Conservation (phyloP, 2,329 filamentous ascomycete genomes). For the Cercospora zeae-maydis region DNA sequence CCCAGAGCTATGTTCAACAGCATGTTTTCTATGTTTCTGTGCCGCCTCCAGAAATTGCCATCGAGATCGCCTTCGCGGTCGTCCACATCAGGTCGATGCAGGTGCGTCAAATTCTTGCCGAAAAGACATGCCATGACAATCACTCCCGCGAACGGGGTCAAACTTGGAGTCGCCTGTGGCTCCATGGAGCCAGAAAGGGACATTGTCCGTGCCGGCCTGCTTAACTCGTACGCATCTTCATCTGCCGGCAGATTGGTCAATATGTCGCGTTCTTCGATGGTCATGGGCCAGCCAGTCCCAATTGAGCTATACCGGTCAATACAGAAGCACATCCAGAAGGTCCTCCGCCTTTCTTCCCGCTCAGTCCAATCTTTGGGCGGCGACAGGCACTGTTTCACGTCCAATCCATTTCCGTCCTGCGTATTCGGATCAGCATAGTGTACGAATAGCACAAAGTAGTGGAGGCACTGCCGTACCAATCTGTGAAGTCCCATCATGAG, state of each 20-base stretch:
- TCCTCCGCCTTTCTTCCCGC: conserved; percentile 81
- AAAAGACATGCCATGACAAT: conserved; percentile 85
- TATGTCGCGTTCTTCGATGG: conserved; percentile 85
- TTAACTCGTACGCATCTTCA: conserved; percentile 80
- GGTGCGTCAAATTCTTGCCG: conserved; percentile 83
- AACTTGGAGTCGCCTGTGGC: conserved; percentile 65
- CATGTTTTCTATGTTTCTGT: conserved; percentile 83
- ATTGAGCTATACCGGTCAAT: conserved; percentile 91
- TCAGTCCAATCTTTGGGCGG: conserved; percentile 92
- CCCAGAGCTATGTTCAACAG: conserved; percentile 81
- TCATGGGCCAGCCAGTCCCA: conserved; percentile 96
- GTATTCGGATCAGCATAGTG: background rate
- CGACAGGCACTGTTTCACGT: conserved; percentile 88
- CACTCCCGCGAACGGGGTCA: conserved; percentile 76
- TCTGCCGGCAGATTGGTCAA: conserved; percentile 78
- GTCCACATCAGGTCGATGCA: conserved; percentile 78
- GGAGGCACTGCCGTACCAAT: conserved; percentile 40
- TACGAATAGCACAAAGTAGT: background rate
- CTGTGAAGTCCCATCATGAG: conserved; percentile 94
- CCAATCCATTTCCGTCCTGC: conserved; percentile 69
- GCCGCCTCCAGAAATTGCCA: conserved; percentile 92
- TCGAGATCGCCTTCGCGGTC: conserved; percentile 85
- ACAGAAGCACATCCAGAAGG: conserved; percentile 93
- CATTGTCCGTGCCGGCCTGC: conserved; percentile 67
- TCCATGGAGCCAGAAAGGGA: conserved; percentile 67